Base-by-base conservation (phyloP, 2,329 filamentous ascomycete species). In the Paraphaeosphaeria sporulosa region DNA sequence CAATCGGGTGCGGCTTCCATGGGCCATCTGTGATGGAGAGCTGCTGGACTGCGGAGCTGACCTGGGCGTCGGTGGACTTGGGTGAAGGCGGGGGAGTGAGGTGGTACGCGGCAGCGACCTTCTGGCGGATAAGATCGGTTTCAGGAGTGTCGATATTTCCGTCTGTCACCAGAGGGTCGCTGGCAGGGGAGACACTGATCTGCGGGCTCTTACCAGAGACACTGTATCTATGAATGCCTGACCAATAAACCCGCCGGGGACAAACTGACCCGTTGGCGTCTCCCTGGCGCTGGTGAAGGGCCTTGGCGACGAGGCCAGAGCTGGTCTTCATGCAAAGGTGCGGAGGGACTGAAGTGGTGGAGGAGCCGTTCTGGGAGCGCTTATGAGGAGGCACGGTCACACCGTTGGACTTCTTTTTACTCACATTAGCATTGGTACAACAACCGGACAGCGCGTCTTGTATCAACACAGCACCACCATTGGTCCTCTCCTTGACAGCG, bases 1-100 rank as follows among this genome's bases (percentile, higher is more conserved):
- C 71, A 30, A 82, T 68, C 40, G 69, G 76, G 43, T 70, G 59
- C 0, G 81, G 81, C 49, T 69, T 69, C 79, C 79, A 82, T 10
- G 44, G 19, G 42, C 8, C 19, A 5, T 34, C 5, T 23, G 25
- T 19, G 21, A 51, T 47, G 36, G 55, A 64, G 2, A 69, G 59
- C 25, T 63, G 50, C n/a, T 72, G 64, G n/a, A 67, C 48, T 4
- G 61, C 55, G 30, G 47, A 12, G 21, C n/a, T 38, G 32, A 42
- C 12, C 15, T 56, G 25, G 15, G n/a, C 12, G 2, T 49, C 1
- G 57, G 52, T 51, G 36, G 23, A 50, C 17, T 57, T 53, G 19
- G 64, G 60, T 3, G 63, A 64, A 1, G 36, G 19, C 13, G 65
- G 68, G 10, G 64, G 64, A 8, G 61, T 71, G 10, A 42, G 60